Evolutionary conservation across 495 filamentous ascomycete species (phyloP), one percentile per base, ranked within the genome.

Genomic region (Penicillium chermesinum): DNA sequence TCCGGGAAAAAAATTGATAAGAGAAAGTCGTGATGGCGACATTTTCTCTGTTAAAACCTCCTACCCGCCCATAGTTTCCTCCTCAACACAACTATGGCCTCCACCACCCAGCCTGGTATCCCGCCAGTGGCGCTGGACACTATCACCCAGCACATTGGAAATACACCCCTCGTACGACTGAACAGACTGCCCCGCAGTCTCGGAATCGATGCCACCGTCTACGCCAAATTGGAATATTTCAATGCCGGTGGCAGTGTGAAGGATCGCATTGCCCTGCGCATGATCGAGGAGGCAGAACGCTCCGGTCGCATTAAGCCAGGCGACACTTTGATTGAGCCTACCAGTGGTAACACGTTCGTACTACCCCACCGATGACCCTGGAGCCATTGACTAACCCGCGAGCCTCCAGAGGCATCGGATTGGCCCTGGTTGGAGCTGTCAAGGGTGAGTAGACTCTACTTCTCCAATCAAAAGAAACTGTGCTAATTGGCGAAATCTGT

Each of bases 231-330:
- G 45, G 93, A 99, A 66, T 86, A 88, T 49, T 97, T 97, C 79
- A 97, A 95, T 77, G 91, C 94, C 7, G 93, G 94, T 54, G 93
- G 93, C 45, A 95, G 88, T 67, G 90, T 99, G 58, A 99, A 99
- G 67, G 93, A 99, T 68, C 81, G 93, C 48, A 97, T 99, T 65
- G 93, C 93, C 15, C 69, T 93, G 61, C 87, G 94, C 59, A 99
- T 99, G 93, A 87, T 99, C 52, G 91, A 99, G 66, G 88, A 89
- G 66, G 93, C 93, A 7, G 93, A 99, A 72, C 81, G 79, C 50
- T 80, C 77, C 39, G 94, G 93, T 9, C 83, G 93, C 39, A 97
- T 99, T 66, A 96, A 91, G 75, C 94, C 93, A 27, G 93, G 93
- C 42, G 90, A 99, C 63, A 95, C 89, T 13, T 69, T 99, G 49